phyloP scores from a whole-genome alignment of 495 filamentous ascomycete species.

The Aspergillus saccharolyticus region DNA sequence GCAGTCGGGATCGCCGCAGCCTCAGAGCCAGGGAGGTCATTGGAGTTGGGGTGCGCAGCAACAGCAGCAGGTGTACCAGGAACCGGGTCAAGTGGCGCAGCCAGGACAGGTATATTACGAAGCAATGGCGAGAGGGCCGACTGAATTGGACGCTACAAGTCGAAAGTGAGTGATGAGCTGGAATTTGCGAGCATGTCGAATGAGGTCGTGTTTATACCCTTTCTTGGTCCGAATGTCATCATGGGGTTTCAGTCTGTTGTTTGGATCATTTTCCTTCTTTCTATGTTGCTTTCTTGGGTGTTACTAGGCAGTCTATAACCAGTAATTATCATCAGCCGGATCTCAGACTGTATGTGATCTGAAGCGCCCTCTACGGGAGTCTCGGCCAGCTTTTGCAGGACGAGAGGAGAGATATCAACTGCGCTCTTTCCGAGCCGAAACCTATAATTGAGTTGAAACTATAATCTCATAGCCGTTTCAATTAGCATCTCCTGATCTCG shows the following conservation, averaged over 20 bases:
- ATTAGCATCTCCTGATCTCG: not conserved
- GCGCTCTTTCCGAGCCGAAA: not conserved
- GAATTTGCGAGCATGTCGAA: not conserved
- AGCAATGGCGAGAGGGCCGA: conserved; percentile 11
- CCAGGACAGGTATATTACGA: not conserved
- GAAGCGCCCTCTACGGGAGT: not conserved
- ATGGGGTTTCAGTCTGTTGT: not conserved
- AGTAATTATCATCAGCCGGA: not conserved
- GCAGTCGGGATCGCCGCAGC: not conserved
- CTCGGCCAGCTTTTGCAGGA: not conserved
- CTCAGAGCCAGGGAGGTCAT: not conserved
- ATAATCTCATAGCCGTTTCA: not conserved
- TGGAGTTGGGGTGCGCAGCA: conserved; percentile 27
- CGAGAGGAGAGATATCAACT: not conserved
- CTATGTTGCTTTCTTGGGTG: not conserved
- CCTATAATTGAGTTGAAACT: not conserved
- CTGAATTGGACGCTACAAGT: conserved; percentile 26
- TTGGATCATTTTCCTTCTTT: not conserved
- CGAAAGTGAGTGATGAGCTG: not conserved
- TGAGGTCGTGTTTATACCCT: not conserved
- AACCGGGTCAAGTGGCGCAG: not conserved
- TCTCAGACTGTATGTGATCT: not conserved
- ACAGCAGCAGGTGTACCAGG: conserved; percentile 1
- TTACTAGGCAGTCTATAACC: not conserved
- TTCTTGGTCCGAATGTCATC: not conserved